Evolutionary conservation across 1,284 basidiomycete species (phyloP), one percentile per base, ranked within the genome.

Genomic region (Leccinum fallax): DNA sequence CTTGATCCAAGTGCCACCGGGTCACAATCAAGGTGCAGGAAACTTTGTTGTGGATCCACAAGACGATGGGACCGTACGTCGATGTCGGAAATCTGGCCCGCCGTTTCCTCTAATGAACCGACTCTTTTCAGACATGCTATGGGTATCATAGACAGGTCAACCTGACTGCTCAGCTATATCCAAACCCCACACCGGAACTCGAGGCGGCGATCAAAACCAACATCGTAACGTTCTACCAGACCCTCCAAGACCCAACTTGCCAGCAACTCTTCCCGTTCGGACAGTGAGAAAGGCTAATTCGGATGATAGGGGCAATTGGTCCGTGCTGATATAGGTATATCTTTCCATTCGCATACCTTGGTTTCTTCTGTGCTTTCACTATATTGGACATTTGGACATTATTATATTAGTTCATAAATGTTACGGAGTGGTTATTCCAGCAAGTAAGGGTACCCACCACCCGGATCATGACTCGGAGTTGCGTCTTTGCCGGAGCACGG

Each of bases 181-280:
- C 71, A 2, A 19, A 71, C 9, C 69, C 68, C 6, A 62, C 56
- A 0, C 2, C 64, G 3, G 61, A 74, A 6, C 71, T 70, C 9
- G 24, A 63, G 53, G 3, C 54, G 1, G 70, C 70, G 52, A 73
- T 71, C 70, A 72, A 63, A 56, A 55, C 61, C 49, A 74, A 71
- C 43, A 46, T 74, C 38, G 30, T 19, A n/a, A 69, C 69, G 16
- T 63, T 73, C 9, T 71, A 71, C 52, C 4, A 70, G 62, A 48
- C 58, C 3, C 26, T 74, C 36, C 8, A 16, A 15, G 52, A 71
- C 0, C 32, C 67, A 6, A 56, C 3, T 28, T 74, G 72, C 26
- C 5, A 54, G 15, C 70, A 71, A 21, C 15, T 61, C 13, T 71
- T 71, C 53, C 72, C 71, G 1, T 71, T 21, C 8, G 67, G 67